Percentiles rank a stretch among this genome's conserved stretches.
phyloP scores from a whole-genome alignment of 2,329 filamentous ascomycete species.

The Alternaria gaisen region DNA sequence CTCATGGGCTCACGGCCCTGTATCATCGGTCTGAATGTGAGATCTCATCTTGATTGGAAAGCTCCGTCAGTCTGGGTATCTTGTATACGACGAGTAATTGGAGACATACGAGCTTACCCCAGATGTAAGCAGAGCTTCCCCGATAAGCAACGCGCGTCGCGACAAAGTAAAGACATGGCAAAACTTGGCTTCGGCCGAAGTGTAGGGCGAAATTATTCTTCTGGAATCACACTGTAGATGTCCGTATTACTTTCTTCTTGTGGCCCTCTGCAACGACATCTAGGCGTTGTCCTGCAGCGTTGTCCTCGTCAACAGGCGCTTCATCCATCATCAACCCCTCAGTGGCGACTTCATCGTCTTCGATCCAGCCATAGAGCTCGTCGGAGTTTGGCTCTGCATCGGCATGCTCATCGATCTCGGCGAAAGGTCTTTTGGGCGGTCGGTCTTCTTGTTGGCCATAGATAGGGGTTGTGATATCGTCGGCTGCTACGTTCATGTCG shows the following conservation, averaged over 20 bases:
- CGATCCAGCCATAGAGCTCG: constrained; percentile 77
- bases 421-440: constrained; percentile 65
- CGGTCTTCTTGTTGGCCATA: constrained; percentile 38
- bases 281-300: constrained; percentile 26
- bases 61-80: constrained; percentile 16
- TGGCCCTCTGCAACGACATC: constrained; percentile 32
- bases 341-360: constrained; percentile 64
- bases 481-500: constrained; percentile 41
- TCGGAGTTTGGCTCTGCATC: constrained; percentile 69
- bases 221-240: constrained; percentile 28
- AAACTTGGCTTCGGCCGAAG: constrained; percentile 2
- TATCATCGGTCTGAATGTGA: constrained; percentile 30
- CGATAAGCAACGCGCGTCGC: constrained; percentile 29
- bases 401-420: constrained; percentile 67
- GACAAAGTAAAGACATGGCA: constrained; percentile 14
- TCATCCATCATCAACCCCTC: constrained; percentile 52
- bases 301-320: constrained; percentile 22
- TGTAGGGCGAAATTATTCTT: not conserved
- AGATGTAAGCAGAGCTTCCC: constrained; percentile 19
- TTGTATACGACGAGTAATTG: constrained; percentile 16
- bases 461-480: constrained; percentile 41
- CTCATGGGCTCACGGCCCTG: constrained; percentile 21
- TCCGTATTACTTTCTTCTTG: constrained; percentile 38
- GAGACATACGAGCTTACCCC: constrained; percentile 25
- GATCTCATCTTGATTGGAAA: constrained; percentile 22